Evolutionary conservation across 225 moss, liverwort and hornwort genomes (phyloP).

Genomic region (Lunularia cruciata): DNA sequence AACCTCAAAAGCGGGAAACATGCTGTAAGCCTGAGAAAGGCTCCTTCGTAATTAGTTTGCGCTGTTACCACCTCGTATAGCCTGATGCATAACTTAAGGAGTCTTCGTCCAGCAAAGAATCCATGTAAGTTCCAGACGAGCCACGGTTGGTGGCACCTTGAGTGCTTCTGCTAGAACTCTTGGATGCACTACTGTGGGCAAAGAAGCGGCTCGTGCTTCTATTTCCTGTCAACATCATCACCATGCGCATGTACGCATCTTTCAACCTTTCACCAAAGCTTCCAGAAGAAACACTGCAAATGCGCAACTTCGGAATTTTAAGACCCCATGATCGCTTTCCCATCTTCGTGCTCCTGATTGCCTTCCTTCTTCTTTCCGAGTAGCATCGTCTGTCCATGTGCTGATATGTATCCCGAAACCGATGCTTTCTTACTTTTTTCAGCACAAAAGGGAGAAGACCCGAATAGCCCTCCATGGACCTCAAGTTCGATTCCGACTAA

Average conservation of each 20-base stretch:
- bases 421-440: slow-evolving; percentile 15
- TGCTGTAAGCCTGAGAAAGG: too few species aligned
- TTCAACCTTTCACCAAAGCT: slow-evolving; percentile 15
- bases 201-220: slow-evolving; percentile 5
- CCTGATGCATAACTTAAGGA: slow-evolving; percentile 18
- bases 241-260: slow-evolving; percentile 21
- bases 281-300: slow-evolving; percentile 15
- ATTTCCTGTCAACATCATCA: slow-evolving; percentile 12
- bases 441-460: slow-evolving; percentile 24
- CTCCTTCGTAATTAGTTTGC: neutral
- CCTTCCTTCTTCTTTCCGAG: slow-evolving; percentile 17
- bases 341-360: slow-evolving; percentile 12
- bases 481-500: neutral
- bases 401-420: slow-evolving; percentile 18
- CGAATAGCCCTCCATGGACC: slow-evolving; percentile 26
- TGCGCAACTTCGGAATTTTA: slow-evolving; percentile 31
- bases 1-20: too few species aligned
- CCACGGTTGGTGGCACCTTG: neutral
- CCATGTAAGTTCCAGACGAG: slow-evolving; percentile 8
- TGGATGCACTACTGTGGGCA: neutral
- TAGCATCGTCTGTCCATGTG: slow-evolving; percentile 13
- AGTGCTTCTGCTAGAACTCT: slow-evolving; percentile 10
- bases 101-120: slow-evolving; percentile 14
- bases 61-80: slow-evolving; percentile 24
- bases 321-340: slow-evolving; percentile 33